Conservation (phyloP, 495 filamentous ascomycete species). For the Umbilicaria muhlenbergii region DNA sequence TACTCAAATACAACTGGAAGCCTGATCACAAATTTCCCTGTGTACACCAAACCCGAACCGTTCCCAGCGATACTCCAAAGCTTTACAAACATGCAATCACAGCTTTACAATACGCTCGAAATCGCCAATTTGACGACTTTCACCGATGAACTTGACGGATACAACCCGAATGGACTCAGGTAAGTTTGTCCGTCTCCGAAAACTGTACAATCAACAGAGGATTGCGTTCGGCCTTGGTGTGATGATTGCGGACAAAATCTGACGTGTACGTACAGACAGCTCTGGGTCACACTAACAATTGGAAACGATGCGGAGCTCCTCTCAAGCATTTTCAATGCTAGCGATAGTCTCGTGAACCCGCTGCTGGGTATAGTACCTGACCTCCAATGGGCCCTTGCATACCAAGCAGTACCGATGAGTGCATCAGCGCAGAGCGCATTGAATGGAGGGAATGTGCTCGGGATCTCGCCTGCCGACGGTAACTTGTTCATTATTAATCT, state of each 20-base stretch:
- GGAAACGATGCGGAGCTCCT: slow-evolving; percentile 9
- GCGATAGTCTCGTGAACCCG: not conserved
- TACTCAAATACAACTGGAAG: slow-evolving; percentile 8
- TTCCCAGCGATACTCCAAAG: slow-evolving; percentile 14
- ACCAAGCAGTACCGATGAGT: slow-evolving; percentile 19
- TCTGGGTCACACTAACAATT: slow-evolving; percentile 15
- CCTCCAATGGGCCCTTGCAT: slow-evolving; percentile 18
- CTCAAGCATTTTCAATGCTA: slow-evolving; percentile 11
- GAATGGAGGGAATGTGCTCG: slow-evolving; percentile 17
- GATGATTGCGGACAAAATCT: no score
- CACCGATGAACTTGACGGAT: slow-evolving; percentile 15
- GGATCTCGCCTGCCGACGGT: slow-evolving; percentile 4
- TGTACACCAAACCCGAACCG: slow-evolving; percentile 10
- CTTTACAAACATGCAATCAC: slow-evolving; percentile 12
- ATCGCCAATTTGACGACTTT: slow-evolving; percentile 17
- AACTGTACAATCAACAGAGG: not conserved
- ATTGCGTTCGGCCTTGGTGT: no score
- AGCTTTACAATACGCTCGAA: slow-evolving; percentile 10
- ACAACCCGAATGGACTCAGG: slow-evolving; percentile 16
- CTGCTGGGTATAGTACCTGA: slow-evolving; percentile 1
- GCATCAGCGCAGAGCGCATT: slow-evolving; percentile 11
- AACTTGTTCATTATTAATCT: slow-evolving; percentile 8
- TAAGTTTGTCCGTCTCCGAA: not conserved
- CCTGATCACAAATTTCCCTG: slow-evolving; percentile 4
- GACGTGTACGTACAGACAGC: slow-evolving; percentile 5